Base-by-base conservation (phyloP, 805 yeast species). In the Kluyveromyces aestuarii region DNA sequence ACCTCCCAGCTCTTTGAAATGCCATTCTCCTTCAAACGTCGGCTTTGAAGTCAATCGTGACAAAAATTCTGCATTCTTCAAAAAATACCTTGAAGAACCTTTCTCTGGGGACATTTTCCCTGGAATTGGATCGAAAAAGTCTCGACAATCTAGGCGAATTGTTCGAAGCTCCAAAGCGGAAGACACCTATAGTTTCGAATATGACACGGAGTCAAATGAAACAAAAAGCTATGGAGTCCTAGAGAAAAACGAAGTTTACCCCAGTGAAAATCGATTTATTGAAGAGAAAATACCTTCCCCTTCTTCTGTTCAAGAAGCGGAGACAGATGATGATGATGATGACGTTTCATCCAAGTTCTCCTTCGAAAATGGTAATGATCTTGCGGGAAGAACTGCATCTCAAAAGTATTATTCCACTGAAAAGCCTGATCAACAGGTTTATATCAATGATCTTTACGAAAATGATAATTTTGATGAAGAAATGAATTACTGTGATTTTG, bases 321-420 rank as follows among this genome's bases (percentile, higher is more conserved):
- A 51, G n/a, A 46, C 40, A 3, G 27, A 48, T 14, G 50, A 56
- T 2, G 63, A 59, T 38, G 51, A 52, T 13, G 47, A 57, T 1
- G 67, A 64, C 41, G 51, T 48, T 16, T 48, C 58, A 2, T 64
- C 69, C 2, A 53, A 52, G 47, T 80, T 78, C 53, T 79, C 83
- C 1, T 80, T 80, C 53, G 79, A 76, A 44, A 67, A 69, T 40
- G 72, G 70, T 37, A 72, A 70, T 16, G 64, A 62, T 1, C 54
- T 63, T 8, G 70, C 75, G n/a, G 79, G 78, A 2, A 66, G 84
- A 51, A 76, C 77, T 47, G 66, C 76, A 1, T 78, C 83, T 0
- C 71, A 75, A 19, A 73, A 76, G 50, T 79, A 78, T 58, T 79
- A 80, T 57, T 60, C 65, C 1, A 63, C 66, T 42, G 57, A 59